phyloP scores from a whole-genome alignment of 176 grass and related monocot species.

The Carex scoparia region DNA sequence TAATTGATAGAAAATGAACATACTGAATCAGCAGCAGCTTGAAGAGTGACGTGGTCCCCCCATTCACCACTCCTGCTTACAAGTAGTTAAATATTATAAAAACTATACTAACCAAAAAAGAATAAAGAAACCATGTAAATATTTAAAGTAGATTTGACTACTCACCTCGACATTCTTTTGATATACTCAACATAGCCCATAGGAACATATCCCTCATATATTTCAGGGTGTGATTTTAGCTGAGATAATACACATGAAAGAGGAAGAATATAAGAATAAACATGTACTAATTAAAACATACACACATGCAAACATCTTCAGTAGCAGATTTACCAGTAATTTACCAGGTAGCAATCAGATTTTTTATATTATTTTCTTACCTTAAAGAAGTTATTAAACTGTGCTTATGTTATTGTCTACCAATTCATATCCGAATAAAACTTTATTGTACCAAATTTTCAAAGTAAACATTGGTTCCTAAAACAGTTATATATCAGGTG shows the following conservation, averaged over 20 bases:
- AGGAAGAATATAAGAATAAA: background rate
- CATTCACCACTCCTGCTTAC: conserved; percentile 72
- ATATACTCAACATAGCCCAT: conserved; percentile 91
- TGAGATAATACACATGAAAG: conserved; percentile 30
- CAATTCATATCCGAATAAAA: background rate
- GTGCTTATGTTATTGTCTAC: background rate
- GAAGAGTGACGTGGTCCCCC: conserved; percentile 95
- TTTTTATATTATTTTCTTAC: background rate
- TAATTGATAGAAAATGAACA: conserved; percentile 22
- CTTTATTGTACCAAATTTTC: too few species aligned
- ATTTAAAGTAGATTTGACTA: conserved; percentile 7
- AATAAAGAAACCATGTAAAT: conserved; percentile 18
- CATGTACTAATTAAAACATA: background rate
- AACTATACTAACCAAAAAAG: background rate
- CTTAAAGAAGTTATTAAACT: background rate
- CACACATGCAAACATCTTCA: background rate
- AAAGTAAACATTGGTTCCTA: background rate
- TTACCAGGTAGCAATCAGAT: background rate
- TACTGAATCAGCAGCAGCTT: conserved; percentile 94
- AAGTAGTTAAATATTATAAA: conserved; percentile 20
- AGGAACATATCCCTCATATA: conserved; percentile 80
- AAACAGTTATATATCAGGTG: background rate
- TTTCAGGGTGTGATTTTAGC: conserved; percentile 63
- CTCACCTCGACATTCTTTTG: conserved; percentile 75
- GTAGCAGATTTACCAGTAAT: background rate